Evolutionary conservation across 192 early-diverging fungal species (phyloP), one percentile per base, ranked within the genome.

Genomic region (Podochytrium sp.): DNA sequence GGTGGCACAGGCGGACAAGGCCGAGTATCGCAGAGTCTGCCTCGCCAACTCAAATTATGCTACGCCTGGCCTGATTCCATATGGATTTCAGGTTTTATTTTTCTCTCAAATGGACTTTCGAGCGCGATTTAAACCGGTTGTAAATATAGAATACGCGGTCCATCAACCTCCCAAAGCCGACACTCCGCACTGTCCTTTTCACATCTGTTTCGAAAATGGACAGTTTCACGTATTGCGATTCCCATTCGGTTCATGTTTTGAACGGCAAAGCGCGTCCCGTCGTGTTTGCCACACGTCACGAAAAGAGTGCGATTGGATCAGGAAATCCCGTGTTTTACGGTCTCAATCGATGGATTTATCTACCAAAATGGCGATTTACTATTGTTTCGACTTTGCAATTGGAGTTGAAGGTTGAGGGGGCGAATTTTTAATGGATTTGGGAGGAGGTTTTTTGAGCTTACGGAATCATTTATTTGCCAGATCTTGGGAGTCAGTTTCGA

Each of bases 11-110:
- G n/a, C n/a, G n/a, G n/a, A n/a, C n/a, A n/a, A n/a, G n/a, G n/a
- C n/a, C n/a, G n/a, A n/a, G n/a, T n/a, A n/a, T n/a, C n/a, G n/a
- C n/a, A n/a, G n/a, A n/a, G n/a, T n/a, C n/a, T n/a, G n/a, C n/a
- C n/a, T n/a, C n/a, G n/a, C n/a, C 55, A 30, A 14, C 55, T 29
- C 14, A 14, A 57, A 29, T 29, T 27, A 57, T 57, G 55, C n/a
- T 29, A 57, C 55, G 7, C 20, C n/a, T n/a, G n/a, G n/a, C 12
- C 14, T 29, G 12, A 81, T 85, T 20, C 79, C 84, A 0, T 73
- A 78, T 49, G 84, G 84, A 27, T 85, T 84, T 58, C 84, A 83
- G 58, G 64, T 73, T 23, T 55, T 27, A 25, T n/a, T n/a, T n/a
- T n/a, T 20, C 7, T 29, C 7, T 55, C 0, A 0, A 23, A 0